phyloP scores from a whole-genome alignment of 306 rosid genomes.

The Biancaea sappan region DNA sequence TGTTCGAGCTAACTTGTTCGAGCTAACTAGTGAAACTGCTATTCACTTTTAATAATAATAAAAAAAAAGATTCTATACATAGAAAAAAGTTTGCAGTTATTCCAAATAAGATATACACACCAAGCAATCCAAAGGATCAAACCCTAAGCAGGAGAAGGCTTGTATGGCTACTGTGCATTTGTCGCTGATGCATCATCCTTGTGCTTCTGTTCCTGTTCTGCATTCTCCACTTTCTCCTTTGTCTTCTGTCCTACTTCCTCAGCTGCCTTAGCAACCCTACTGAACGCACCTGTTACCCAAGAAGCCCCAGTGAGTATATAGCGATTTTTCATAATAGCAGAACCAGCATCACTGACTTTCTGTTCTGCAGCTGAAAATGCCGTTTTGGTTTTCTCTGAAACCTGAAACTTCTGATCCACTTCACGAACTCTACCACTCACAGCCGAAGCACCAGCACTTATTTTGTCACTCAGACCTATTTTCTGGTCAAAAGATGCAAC shows the following conservation, averaged over 20 bases:
- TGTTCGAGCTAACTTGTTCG: constrained; percentile 34
- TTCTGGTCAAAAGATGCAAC: constrained; percentile 87
- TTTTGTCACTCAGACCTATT: constrained; percentile 80
- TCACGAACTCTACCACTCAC: constrained; percentile 84
- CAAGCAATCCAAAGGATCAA: constrained; percentile 71
- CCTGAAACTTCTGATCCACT: constrained; percentile 95
- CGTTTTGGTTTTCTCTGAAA: constrained; percentile 92
- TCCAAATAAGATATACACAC: constrained; percentile 47
- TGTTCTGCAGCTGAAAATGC: constrained; percentile 94
- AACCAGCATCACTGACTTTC: constrained; percentile 83
- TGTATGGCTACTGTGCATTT: constrained; percentile 54
- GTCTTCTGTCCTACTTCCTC: constrained; percentile 92
- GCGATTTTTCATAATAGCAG: constrained; percentile 95
- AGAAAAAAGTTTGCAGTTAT: constrained; percentile 40
- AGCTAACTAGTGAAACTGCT: constrained; percentile 36
- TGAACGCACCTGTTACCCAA: constrained; percentile 91
- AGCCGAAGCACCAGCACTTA: constrained; percentile 75
- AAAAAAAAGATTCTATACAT: constrained; percentile 30
- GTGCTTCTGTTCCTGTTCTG: constrained; percentile 68
- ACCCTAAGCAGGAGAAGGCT: constrained; percentile 82
- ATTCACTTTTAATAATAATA: constrained; percentile 41
- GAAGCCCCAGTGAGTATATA: constrained; percentile 72
- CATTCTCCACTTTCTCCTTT: constrained; percentile 65
- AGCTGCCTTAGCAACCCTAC: constrained; percentile 84
- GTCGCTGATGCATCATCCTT: constrained; percentile 65